Evolutionary conservation across 139 green algal genomes (phyloP).

Genomic region (Coelastrella sp.): DNA sequence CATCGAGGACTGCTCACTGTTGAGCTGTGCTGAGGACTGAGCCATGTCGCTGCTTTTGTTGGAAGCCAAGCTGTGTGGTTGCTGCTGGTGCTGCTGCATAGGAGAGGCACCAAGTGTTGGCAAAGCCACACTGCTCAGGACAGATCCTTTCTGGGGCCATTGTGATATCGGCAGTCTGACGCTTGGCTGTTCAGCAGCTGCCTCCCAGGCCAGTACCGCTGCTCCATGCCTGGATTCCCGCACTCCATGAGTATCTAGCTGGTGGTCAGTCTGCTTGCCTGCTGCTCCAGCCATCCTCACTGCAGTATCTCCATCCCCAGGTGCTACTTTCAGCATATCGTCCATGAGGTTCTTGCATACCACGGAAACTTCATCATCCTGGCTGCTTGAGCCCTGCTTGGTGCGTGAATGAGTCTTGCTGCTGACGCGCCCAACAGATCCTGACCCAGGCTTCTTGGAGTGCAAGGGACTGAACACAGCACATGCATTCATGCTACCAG

Average conservation of each 20-base stretch:
- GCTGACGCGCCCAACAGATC: conserved; percentile 4
- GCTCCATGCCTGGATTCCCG: conserved; percentile 15
- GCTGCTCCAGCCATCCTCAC: not conserved
- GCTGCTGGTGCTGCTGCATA: conserved; percentile 7
- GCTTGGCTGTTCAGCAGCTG: not conserved
- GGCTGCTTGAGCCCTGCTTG: not conserved
- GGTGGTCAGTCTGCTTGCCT: not conserved
- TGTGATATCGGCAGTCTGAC: not conserved
- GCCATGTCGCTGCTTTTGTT: not conserved
- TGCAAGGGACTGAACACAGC: conserved; percentile 18
- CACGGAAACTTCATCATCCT: not conserved
- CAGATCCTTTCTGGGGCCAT: not conserved
- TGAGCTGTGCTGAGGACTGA: not conserved
- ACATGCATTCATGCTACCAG: not conserved
- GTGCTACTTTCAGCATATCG: conserved; percentile 18
- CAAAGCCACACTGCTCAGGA: not conserved
- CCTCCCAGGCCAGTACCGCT: not conserved
- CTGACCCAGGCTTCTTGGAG: conserved; percentile 11
- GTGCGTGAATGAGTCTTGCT: conserved; percentile 28
- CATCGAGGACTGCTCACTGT: not conserved
- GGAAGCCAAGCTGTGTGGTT: not conserved
- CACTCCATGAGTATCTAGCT: conserved; percentile 15
- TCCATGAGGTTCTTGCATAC: conserved; percentile 35
- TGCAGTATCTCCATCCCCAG: not conserved
- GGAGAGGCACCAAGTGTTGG: not conserved